Conservation (phyloP, 129 eudicot species). For the Oenanthe sinensis region DNA sequence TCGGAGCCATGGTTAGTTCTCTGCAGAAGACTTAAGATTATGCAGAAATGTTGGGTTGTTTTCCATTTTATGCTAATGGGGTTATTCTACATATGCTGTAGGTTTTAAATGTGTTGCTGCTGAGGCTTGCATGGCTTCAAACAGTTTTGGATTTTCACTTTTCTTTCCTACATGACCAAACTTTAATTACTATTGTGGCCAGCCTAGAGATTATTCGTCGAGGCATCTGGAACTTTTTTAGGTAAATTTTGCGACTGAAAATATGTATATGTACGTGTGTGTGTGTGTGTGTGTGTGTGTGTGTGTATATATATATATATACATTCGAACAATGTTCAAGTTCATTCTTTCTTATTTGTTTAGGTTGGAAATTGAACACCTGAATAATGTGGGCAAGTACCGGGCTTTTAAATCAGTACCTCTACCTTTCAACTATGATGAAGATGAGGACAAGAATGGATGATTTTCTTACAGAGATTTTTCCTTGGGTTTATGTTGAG, state of each 20-base stretch:
- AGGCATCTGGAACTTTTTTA: conserved; percentile 2
- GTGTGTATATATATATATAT: too few relatives aligned
- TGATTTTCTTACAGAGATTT: not conserved
- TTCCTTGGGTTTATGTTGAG: too few relatives aligned
- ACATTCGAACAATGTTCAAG: not conserved
- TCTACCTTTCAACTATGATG: conserved; percentile 3
- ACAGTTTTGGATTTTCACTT: conserved; percentile 5
- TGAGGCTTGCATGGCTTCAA: not conserved
- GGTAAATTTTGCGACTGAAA: not conserved
- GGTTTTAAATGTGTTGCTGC: not conserved
- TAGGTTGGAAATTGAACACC: conserved; percentile 2
- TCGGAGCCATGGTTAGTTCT: conserved; percentile 15
- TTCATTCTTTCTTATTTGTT: not conserved
- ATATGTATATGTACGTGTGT: too few relatives aligned
- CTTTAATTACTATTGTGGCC: not conserved
- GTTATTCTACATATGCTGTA: not conserved
- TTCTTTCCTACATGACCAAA: conserved; percentile 6
- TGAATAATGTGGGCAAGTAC: conserved; percentile 15
- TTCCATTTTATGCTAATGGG: not conserved
- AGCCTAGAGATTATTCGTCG: conserved; percentile 23
- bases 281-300: too few relatives aligned
- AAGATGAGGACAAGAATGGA: conserved; percentile 1
- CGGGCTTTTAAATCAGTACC: conserved; percentile 14
- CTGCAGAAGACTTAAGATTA: not conserved
- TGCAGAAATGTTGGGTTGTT: not conserved